Evolutionary conservation across 495 filamentous ascomycete species (phyloP).

Genomic region (Tuber indicum): DNA sequence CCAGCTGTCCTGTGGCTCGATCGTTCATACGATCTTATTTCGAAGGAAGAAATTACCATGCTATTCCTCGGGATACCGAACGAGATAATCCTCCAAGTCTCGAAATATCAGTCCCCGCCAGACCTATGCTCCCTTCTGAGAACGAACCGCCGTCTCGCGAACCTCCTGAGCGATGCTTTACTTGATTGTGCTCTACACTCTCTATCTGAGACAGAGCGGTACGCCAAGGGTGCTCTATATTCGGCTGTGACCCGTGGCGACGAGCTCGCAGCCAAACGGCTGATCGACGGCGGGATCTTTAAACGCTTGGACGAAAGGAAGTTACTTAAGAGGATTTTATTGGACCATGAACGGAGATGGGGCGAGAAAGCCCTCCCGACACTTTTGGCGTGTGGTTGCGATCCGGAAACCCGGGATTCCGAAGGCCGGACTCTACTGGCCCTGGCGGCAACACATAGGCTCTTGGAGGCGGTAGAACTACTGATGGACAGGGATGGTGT

Average conservation of each 20-base stretch:
- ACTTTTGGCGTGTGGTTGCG: constrained; percentile 3
- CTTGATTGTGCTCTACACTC: neutral
- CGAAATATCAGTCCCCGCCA: constrained; percentile 2
- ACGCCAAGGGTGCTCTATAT: neutral
- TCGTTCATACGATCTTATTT: neutral
- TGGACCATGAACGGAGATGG: neutral
- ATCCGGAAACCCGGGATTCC: constrained; percentile 1
- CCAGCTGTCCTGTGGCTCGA: neutral
- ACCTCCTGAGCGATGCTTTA: neutral
- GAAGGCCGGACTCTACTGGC: constrained; percentile 43
- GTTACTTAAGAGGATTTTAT: neutral
- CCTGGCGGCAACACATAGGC: constrained; percentile 43
- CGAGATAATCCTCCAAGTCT: neutral
- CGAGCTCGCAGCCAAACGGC: constrained; percentile 1
- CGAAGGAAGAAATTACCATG: neutral
- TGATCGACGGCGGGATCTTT: constrained; percentile 1
- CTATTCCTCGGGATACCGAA: neutral
- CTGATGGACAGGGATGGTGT: constrained; percentile 29
- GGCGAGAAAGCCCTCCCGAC: neutral
- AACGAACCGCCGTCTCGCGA: neutral
- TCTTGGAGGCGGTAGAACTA: constrained; percentile 37
- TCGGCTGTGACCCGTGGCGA: constrained; percentile 1
- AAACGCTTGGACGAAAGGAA: neutral
- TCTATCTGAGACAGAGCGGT: neutral
- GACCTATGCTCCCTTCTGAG: constrained; percentile 1